Base-by-base conservation (phyloP, 1,284 basidiomycete genomes). In the Coniferiporia sulphurascens region DNA sequence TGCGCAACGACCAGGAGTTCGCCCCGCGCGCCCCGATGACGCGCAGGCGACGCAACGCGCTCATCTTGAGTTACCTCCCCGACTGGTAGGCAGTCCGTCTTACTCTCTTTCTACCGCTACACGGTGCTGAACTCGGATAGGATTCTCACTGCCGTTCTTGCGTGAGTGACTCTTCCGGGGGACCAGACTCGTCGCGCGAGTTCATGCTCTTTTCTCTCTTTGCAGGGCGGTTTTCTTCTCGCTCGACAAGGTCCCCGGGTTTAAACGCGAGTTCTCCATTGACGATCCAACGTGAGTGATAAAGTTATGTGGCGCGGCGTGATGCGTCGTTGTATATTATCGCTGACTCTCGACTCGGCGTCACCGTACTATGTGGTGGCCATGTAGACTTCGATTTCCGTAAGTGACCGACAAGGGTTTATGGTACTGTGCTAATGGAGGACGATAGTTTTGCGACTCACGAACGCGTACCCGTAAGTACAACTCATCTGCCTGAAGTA, bases 201-300 rank as follows among this genome's bases (percentile, higher is more conserved):
- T 43, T 17, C 41, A 27, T 15, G 41, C 13, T 17, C 43, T 41
- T 32, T 6, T 10, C n/a, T 15, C 34, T 38, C 27, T 64, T 5
- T 61, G 49, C 64, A 93, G 91, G 55, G 81, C 76, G 1, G 66
- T 84, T 0, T 87, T 93, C 69, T 84, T 86, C 68, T 78, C 83
- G 7, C 73, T 95, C 15, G 82, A 93, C 68, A 75, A 79, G 22
- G 78, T 93, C 1, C 77, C 86, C 50, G 95, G 95, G 4, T 96
- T 89, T 73, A 83, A 89, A 66, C 78, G 95, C 57, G 82, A 85
- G 58, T 97, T 97, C 73, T 93, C 91, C 0, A 74, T 95, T 12
- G 77, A 79, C 43, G 93, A 97, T 71, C 85, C 85, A 10, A 86
- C 90, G 78, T 90, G 67, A 58, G 85, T 74, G 51, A 13, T 17